Base-by-base conservation (phyloP, 148 eudicot species). In the Camellia sinensis region DNA sequence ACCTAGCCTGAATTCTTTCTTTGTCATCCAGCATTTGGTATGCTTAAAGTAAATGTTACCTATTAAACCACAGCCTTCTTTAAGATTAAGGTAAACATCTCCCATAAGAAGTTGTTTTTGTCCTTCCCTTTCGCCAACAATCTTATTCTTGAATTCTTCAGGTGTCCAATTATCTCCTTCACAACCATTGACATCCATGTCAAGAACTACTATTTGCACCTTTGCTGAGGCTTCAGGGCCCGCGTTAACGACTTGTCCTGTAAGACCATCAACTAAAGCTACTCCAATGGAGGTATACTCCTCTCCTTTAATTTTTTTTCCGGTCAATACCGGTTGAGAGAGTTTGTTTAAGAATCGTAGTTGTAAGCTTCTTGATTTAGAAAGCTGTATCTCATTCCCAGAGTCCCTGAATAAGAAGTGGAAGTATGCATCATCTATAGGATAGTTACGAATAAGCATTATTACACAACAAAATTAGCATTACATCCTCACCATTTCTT, bases 221-320 rank as follows among this genome's bases (percentile, higher is more conserved):
- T 43, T 65, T 52, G 78, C 66, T 63, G 82, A 80, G 53, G 82
- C 82, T 73, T 48, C 71, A 73, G 71, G 78, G 52, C 78, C 82
- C 50, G 69, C 52, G 69, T 8, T 53, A 43, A 73, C 78, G 40
- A 63, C 18, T 62, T 73, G 18, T 41, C 82, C 65, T 5, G 83
- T 75, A 19, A 46, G 70, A 45, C 54, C 45, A 71, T 71, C 76
- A 61, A 22, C 37, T 63, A 79, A 79, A 44, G 81, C 77, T 37
- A 72, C 29, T 57, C 7, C 40, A 10, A 80, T 21, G 41, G 40
- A 19, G 41, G 40, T 5, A 4, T 48, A 3, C 22, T 52, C 50
- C 10, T 71, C 60, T 71, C 77, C 82, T 71, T 48, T 62, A 60
- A 79, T 79, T 14, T 63, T 74, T 3, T 14, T 52, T 65, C 82